Evolutionary conservation across 2,329 filamentous ascomycete genomes (phyloP).

Genomic region (Talaromyces verruculosus): DNA sequence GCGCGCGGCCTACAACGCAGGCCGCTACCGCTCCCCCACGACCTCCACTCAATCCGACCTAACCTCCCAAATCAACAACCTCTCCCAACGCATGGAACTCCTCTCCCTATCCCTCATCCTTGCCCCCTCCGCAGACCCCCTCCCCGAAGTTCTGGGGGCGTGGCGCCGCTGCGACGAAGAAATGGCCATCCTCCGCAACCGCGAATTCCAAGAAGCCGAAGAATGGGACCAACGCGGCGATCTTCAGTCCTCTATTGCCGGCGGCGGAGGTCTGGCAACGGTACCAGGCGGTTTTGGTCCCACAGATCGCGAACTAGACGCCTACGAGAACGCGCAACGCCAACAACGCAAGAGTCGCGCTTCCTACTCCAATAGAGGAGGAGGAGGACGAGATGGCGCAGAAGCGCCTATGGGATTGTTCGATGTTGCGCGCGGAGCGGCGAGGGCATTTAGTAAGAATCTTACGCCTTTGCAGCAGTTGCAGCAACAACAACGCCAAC

Average conservation of each 20-base stretch:
- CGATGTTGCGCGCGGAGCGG: constrained; percentile 53
- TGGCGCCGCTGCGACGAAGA: constrained; percentile 66
- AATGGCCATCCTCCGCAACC: constrained; percentile 53
- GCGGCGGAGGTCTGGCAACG: constrained; percentile 20
- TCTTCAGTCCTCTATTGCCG: constrained; percentile 17
- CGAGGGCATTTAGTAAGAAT: constrained; percentile 49
- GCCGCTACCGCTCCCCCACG: constrained; percentile 51
- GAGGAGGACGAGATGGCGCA: constrained; percentile 29
- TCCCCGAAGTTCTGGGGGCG: constrained; percentile 61
- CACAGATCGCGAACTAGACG: constrained; percentile 46
- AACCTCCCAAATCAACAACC: constrained; percentile 51
- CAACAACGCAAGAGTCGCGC: constrained; percentile 34
- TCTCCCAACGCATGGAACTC: constrained; percentile 65
- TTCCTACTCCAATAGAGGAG: background rate
- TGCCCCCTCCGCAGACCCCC: constrained; percentile 54
- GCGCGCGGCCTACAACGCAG: constrained; percentile 64
- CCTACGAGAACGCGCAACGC: constrained; percentile 45
- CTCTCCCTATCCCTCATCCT: constrained; percentile 63
- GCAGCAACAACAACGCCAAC: background rate
- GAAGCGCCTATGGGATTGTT: constrained; percentile 55
- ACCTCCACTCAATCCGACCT: constrained; percentile 32
- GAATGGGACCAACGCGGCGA: constrained; percentile 60
- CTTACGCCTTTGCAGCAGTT: constrained; percentile 43
- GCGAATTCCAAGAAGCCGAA: constrained; percentile 58
- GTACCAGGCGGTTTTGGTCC: constrained; percentile 48